These are phyloP conservation scores for Heterobasidion annosum DNA, from an alignment of 1,284 basidiomycete species.

Conservation along the genomic window DNA sequence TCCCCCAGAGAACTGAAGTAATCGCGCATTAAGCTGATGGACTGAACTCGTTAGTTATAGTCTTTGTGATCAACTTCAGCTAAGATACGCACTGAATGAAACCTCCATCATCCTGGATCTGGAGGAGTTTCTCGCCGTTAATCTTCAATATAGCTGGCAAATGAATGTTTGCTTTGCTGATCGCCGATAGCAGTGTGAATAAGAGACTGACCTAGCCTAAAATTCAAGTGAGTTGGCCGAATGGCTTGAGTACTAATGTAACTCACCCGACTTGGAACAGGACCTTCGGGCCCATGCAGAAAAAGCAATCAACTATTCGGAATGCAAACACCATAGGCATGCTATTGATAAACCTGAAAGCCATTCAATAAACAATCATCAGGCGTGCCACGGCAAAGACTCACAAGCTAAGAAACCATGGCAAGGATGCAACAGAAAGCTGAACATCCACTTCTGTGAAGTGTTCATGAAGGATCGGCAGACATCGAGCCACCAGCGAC, in stretches of 20 bases:
- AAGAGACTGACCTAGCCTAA: constrained; percentile 16
- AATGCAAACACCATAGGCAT: constrained; percentile 99
- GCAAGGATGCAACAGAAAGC: constrained; percentile 92
- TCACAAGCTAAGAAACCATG: constrained; percentile 95
- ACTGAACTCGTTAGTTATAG: background rate
- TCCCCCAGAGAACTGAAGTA: constrained; percentile 94
- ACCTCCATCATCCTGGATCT: constrained; percentile 94
- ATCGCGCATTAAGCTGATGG: constrained; percentile 75
- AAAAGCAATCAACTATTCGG: constrained; percentile 97
- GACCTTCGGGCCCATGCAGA: constrained; percentile 98
- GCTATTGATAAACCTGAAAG: constrained; percentile 86
- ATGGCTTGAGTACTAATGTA: background rate
- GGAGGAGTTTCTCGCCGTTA: constrained; percentile 91
- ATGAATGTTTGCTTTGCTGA: constrained; percentile 6
- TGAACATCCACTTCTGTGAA: constrained; percentile 92
- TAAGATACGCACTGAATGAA: constrained; percentile 68
- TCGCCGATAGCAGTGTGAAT: background rate
- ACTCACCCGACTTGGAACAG: constrained; percentile 93
- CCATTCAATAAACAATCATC: background rate
- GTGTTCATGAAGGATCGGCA: constrained; percentile 92
- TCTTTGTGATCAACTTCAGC: background rate
- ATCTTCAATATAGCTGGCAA: constrained; percentile 89
- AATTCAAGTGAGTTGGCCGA: background rate
- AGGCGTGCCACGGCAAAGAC: constrained; percentile 18
- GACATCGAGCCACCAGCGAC: constrained; percentile 83